These are phyloP conservation scores for Straminergon stramineum DNA, from an alignment of 225 moss, liverwort and hornwort genomes.

Conservation along the genomic window DNA sequence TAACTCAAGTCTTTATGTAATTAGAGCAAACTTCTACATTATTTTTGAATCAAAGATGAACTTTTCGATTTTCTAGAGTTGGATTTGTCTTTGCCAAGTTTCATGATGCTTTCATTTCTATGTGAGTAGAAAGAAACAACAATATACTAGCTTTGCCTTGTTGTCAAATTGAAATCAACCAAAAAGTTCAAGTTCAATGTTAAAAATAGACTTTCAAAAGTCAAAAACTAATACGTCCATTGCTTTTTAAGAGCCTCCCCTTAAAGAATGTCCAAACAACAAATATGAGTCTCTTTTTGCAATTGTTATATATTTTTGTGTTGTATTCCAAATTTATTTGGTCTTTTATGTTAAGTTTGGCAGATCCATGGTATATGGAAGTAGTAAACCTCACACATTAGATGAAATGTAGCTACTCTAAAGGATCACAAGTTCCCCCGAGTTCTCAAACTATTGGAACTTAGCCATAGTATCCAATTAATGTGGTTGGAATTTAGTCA, in stretches of 20 bases:
- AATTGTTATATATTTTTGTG: accelerated
- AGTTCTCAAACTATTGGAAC: too few relatives aligned
- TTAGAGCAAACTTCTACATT: not conserved
- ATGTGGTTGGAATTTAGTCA: too few relatives aligned
- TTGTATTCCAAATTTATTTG: not conserved
- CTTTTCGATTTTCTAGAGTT: not conserved
- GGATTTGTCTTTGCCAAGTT: not conserved
- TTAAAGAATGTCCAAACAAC: accelerated
- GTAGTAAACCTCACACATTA: not conserved
- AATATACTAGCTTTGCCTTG: not conserved
- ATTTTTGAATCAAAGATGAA: accelerated
- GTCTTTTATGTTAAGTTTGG: too few relatives aligned
- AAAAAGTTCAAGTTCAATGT: not conserved
- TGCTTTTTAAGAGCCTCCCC: too few relatives aligned
- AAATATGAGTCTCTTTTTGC: not conserved
- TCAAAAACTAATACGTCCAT: accelerated
- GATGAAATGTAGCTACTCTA: too few relatives aligned
- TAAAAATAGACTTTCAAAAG: not conserved
- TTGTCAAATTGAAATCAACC: not conserved
- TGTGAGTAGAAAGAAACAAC: not conserved
- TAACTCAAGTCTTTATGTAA: not conserved
- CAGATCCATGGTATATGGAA: accelerated
- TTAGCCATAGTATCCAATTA: too few relatives aligned
- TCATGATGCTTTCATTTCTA: not conserved
- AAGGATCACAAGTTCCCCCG: too few relatives aligned